Percentiles rank a stretch among this genome's conserved stretches.
Evolutionary conservation across 2,329 filamentous ascomycete species (phyloP).

Genomic region (Dendrostoma leiphaemia): DNA sequence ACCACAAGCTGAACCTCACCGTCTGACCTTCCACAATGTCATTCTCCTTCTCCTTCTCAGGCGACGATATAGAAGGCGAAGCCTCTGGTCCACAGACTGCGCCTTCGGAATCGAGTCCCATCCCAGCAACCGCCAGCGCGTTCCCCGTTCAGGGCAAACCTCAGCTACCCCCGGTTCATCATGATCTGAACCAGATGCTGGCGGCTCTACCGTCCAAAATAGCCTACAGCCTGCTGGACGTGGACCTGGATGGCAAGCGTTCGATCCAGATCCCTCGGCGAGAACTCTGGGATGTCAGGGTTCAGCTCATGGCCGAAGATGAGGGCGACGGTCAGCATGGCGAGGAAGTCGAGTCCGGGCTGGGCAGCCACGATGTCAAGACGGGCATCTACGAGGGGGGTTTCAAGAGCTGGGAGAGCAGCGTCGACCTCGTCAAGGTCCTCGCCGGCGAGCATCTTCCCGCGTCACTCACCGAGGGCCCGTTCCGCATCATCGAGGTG

Average conservation of each 20-base stretch:
- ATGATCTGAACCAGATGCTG: conserved; percentile 52
- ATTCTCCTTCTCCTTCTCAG: conserved; percentile 61
- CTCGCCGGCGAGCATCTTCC: conserved; percentile 42
- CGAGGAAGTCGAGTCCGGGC: conserved; percentile 42
- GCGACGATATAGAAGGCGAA: conserved; percentile 62
- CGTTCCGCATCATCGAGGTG: conserved; percentile 54
- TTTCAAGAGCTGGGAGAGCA: conserved; percentile 90
- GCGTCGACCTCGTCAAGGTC: conserved; percentile 74
- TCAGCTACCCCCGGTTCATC: conserved; percentile 52
- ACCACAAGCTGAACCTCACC: not conserved
- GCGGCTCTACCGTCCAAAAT: conserved; percentile 68
- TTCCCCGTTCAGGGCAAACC: conserved; percentile 63
- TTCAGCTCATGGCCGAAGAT: conserved; percentile 77
- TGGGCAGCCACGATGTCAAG: conserved; percentile 72
- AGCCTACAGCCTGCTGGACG: conserved; percentile 61
- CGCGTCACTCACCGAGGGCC: conserved; percentile 29
- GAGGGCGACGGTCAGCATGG: conserved; percentile 39
- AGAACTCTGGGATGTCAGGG: conserved; percentile 77
- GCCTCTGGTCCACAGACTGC: conserved; percentile 20
- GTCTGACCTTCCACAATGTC: conserved; percentile 31
- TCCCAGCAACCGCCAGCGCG: conserved; percentile 39
- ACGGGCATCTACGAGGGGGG: conserved; percentile 83
- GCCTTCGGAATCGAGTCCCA: conserved; percentile 3
- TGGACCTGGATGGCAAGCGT: conserved; percentile 58
- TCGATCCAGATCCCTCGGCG: conserved; percentile 63